A percentile compares a stretch with the other conserved stretches of the same genome.
phyloP scores from a whole-genome alignment of 2,329 filamentous ascomycete genomes.

The Mycogone perniciosa region DNA sequence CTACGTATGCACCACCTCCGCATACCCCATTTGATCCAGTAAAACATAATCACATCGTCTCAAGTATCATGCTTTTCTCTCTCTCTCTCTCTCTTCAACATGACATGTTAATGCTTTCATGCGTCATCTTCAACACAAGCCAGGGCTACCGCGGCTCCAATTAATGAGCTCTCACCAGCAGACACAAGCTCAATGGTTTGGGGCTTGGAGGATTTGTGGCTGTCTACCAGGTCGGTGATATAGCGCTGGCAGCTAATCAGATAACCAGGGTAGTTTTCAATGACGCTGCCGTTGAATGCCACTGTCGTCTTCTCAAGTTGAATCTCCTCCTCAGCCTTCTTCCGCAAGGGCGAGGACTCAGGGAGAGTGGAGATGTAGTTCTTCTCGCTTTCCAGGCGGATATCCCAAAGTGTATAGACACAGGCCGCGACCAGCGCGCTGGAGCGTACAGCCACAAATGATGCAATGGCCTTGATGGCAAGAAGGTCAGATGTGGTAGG shows the following conservation, averaged over 20 bases:
- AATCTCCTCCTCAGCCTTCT: constrained; percentile 46
- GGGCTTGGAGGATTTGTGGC: constrained; percentile 28
- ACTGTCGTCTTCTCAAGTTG: constrained; percentile 49
- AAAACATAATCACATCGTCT: constrained; percentile 9
- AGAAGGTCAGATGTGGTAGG: constrained; percentile 42
- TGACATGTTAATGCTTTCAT: neutral
- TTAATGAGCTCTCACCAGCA: constrained; percentile 66
- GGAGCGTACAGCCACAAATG: constrained; percentile 50
- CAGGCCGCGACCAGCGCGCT: constrained; percentile 53
- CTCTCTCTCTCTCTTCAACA: constrained; percentile 2
- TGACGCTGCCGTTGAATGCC: constrained; percentile 74
- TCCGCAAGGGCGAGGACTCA: constrained; percentile 28
- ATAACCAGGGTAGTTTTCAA: constrained; percentile 72
- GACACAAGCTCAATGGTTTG: constrained; percentile 55
- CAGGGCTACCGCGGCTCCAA: constrained; percentile 67
- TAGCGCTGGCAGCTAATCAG: constrained; percentile 54
- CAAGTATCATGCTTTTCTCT: constrained; percentile 8
- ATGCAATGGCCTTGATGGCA: constrained; percentile 47
- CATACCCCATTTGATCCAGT: constrained; percentile 12
- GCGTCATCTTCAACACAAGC: constrained; percentile 33
- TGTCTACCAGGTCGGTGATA: constrained; percentile 51
- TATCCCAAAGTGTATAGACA: constrained; percentile 53
- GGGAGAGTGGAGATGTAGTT: constrained; percentile 28
- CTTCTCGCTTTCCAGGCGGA: constrained; percentile 43
- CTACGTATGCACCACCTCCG: constrained; percentile 15